Conservation (phyloP, 495 filamentous ascomycete species). For the Aspergillus sclerotiicarbonarius region DNA sequence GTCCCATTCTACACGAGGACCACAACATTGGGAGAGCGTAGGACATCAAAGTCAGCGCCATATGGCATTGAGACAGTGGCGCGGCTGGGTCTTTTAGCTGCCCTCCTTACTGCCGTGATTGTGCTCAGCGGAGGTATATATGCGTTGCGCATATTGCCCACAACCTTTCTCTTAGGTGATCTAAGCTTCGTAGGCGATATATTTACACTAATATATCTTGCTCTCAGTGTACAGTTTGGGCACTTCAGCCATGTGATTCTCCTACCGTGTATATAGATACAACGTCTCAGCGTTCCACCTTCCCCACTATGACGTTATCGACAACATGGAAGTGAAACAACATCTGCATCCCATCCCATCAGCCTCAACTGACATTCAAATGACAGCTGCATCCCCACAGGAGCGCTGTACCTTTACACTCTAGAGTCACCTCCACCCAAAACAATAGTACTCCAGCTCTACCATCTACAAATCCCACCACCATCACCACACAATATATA, state of each 20-base stretch:
- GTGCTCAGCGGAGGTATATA: constrained; percentile 23
- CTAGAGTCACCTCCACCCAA: too few species aligned
- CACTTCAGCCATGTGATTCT: too few species aligned
- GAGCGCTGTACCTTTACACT: too few species aligned
- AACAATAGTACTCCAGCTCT: too few species aligned
- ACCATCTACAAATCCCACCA: too few species aligned
- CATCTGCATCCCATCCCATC: too few species aligned
- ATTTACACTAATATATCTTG: too few species aligned
- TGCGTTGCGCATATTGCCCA: constrained; percentile 21
- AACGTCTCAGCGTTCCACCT: constrained; percentile 6
- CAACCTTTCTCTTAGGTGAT: constrained; percentile 12
- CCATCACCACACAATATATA: too few species aligned
- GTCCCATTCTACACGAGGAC: constrained; percentile 49
- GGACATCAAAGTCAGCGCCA: constrained; percentile 21
- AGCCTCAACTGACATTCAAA: too few species aligned
- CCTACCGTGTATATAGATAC: too few species aligned
- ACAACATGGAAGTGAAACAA: not conserved
- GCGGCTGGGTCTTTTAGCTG: constrained; percentile 29
- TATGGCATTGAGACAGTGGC: constrained; percentile 31
- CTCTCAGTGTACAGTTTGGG: too few species aligned
- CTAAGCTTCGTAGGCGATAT: not conserved
- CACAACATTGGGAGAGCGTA: constrained; percentile 32
- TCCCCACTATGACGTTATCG: not conserved
- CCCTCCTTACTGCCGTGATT: constrained; percentile 17
- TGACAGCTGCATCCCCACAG: too few species aligned